phyloP scores from a whole-genome alignment of 1,284 basidiomycete species.

The Rhodotorula glutinis region DNA sequence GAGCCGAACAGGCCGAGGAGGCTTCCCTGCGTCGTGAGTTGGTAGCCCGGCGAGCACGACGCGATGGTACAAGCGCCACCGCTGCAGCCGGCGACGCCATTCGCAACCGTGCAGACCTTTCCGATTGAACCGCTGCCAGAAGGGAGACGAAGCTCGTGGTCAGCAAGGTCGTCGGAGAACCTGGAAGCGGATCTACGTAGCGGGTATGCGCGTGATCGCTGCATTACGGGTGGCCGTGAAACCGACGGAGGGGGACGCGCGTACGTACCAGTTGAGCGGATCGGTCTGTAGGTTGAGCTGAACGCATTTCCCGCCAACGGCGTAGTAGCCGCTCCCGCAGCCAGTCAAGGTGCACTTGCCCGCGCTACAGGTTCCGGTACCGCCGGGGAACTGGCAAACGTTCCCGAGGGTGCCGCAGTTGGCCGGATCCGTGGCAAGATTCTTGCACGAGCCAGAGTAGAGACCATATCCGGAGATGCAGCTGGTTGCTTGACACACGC shows the following conservation, averaged over 20 bases:
- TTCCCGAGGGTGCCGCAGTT: constrained; percentile 32
- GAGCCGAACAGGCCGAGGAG: constrained; percentile 19
- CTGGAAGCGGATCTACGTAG: neutral
- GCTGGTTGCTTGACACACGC: constrained; percentile 20
- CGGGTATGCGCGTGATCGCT: neutral
- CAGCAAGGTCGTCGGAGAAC: too few relatives aligned
- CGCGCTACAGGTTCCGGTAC: constrained; percentile 20
- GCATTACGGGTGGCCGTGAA: neutral
- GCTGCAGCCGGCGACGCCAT: constrained; percentile 7
- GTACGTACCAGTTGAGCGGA: constrained; percentile 22
- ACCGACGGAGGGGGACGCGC: neutral
- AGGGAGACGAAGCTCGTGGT: neutral
- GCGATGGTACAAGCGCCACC: constrained; percentile 13
- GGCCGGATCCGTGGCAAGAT: constrained; percentile 15
- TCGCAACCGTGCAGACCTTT: constrained; percentile 12
- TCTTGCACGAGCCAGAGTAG: constrained; percentile 15
- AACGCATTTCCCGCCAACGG: constrained; percentile 22
- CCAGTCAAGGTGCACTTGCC: constrained; percentile 1
- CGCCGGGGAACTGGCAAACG: constrained; percentile 23
- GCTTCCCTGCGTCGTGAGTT: constrained; percentile 3
- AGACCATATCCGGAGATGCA: constrained; percentile 28
- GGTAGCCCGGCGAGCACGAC: constrained; percentile 10
- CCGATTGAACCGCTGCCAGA: constrained; percentile 11
- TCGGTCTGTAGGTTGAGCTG: constrained; percentile 30
- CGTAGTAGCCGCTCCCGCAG: constrained; percentile 16